Evolutionary conservation across 2,329 filamentous ascomycete genomes (phyloP).

Genomic region (Talaromyces amestolkiae): DNA sequence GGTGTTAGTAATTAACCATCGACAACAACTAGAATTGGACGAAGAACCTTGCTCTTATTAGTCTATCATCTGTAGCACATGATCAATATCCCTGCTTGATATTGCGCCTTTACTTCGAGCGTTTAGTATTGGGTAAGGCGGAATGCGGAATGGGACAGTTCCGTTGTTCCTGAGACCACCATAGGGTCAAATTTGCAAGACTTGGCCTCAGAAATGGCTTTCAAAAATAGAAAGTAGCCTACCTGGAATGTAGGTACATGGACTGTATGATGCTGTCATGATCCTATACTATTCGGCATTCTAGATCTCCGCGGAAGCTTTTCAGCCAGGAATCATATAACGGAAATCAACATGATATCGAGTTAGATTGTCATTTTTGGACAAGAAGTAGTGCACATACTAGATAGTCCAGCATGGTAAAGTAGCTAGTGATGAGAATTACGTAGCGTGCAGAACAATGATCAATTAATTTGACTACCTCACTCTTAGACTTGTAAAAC

Average conservation of each 20-base stretch:
- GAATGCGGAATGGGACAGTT: neutral
- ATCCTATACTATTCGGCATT: neutral
- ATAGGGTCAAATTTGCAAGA: neutral
- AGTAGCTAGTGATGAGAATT: neutral
- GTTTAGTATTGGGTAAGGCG: neutral
- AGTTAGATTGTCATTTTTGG: too few relatives aligned
- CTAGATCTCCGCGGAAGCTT: neutral
- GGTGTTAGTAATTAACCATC: neutral
- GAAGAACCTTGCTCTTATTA: neutral
- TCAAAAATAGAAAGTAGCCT: neutral
- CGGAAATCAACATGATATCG: neutral
- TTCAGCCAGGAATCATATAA: neutral
- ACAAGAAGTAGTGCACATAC: neutral
- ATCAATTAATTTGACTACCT: neutral
- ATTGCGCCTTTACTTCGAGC: neutral
- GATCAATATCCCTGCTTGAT: neutral
- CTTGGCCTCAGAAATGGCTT: neutral
- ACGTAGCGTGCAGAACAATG: neutral
- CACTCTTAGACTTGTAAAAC: neutral
- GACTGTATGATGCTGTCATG: neutral
- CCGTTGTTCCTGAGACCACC: neutral
- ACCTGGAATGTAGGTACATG: neutral
- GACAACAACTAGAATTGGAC: neutral
- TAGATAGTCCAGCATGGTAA: neutral
- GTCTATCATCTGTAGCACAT: neutral